Evolutionary conservation across 331 rosid genomes (phyloP).

Genomic region (Acacia concinna): DNA sequence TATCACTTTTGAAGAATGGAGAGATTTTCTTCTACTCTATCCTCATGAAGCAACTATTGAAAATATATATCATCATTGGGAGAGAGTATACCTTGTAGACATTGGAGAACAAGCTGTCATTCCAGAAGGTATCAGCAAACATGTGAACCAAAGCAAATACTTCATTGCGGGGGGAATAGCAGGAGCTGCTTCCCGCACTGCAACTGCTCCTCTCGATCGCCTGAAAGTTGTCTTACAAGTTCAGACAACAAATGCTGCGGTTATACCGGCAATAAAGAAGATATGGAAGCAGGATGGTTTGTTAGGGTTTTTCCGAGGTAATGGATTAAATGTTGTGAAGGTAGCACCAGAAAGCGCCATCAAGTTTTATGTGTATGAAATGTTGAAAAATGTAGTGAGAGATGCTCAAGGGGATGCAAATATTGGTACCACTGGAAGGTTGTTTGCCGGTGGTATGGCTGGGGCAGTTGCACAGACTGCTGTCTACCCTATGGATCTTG

Average conservation of each 20-base stretch:
- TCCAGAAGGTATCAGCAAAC: conserved; percentile 83
- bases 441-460: conserved; percentile 78
- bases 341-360: conserved; percentile 86
- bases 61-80: conserved; percentile 84
- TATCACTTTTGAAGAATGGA: conserved; percentile 88
- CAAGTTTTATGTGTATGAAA: conserved; percentile 73
- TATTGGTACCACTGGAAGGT: conserved; percentile 66
- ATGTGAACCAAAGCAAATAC: conserved; percentile 63
- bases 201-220: conserved; percentile 85
- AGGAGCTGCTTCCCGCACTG: conserved; percentile 86
- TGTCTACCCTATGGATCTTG: conserved; percentile 73
- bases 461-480: conserved; percentile 78
- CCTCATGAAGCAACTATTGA: conserved; percentile 85
- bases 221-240: conserved; percentile 74
- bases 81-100: conserved; percentile 79
- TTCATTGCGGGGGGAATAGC: conserved; percentile 83
- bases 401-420: conserved; percentile 44
- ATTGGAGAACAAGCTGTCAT: conserved; percentile 84
- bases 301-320: conserved; percentile 78
- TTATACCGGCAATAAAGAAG: conserved; percentile 66
- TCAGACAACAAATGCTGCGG: conserved; percentile 58
- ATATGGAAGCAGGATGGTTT: conserved; percentile 71
- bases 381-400: conserved; percentile 60
- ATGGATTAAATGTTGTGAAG: conserved; percentile 80
- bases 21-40: conserved; percentile 84